Evolutionary conservation across 805 yeast genomes (phyloP), one percentile per base, ranked within the genome.

Genomic region (Starmerella apis): DNA sequence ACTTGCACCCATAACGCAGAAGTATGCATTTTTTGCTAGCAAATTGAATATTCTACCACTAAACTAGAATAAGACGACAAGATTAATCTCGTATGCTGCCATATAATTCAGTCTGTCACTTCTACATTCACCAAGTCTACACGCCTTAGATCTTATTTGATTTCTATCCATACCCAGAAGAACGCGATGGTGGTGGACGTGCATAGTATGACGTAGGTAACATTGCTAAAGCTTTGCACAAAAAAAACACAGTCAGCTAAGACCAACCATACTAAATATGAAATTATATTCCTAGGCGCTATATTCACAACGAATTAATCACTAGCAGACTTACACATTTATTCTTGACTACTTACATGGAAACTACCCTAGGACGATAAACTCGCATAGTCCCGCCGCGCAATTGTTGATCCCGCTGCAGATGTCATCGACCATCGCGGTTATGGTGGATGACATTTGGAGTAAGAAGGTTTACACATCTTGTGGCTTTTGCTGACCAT

Each of bases 161-260:
- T 33, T 33, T n/a, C 25, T 4, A 19, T 36, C 19, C 39, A 36
- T 25, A 36, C 25, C 39, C 39, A 25, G 4, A 11, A 14, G 14
- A 30, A 28, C 31, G 31, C 25, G 43, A 38, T 38, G 22, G 25
- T 32, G 32, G 44, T 16, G n/a, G 44, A 16, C 44, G 6, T 41
- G 44, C 44, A 41, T 41, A 19, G 18, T 23, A 20, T 41, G 44
- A 41, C 44, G 44, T 27, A 41, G 20, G 33, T 10, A 9, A 5
- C 11, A 25, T 32, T 10, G 8, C 35, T 13, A 8, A 31, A 31
- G 11, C 31, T n/a, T n/a, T n/a, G n/a, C n/a, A n/a, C n/a, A n/a
- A n/a, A n/a, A n/a, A n/a, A n/a, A n/a, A n/a, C n/a, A 13, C 31
- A 9, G 31, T 13, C 9, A 27, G 31, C 11, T 13, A 13, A 27